Evolutionary conservation across 495 filamentous ascomycete genomes (phyloP).

Genomic region (Bacidia rubella): DNA sequence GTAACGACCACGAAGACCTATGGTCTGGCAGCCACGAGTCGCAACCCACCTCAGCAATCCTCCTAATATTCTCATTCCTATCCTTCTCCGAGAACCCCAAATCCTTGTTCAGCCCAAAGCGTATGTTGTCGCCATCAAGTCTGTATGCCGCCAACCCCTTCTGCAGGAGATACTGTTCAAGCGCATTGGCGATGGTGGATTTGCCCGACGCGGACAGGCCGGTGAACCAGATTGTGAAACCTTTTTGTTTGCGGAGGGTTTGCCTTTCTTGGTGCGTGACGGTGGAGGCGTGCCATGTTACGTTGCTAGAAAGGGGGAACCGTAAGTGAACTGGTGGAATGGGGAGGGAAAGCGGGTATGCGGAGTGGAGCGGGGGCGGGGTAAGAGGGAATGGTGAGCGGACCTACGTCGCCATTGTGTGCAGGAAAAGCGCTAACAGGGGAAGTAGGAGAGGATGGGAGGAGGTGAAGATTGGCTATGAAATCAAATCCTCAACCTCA

Average conservation of each 20-base stretch:
- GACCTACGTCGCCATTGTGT: conserved; percentile 36
- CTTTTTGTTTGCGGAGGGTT: conserved; percentile 63
- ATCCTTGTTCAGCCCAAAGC: conserved; percentile 95
- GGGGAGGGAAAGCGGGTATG: conserved; percentile 4
- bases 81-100: conserved; percentile 86
- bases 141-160: conserved; percentile 72
- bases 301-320: conserved; percentile 52
- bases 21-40: too few species aligned
- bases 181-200: conserved; percentile 86
- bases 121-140: conserved; percentile 95
- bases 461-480: not conserved
- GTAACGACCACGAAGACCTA: too few species aligned
- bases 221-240: conserved; percentile 95
- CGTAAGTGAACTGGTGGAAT: conserved; percentile 9
- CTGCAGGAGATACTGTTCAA: conserved; percentile 90
- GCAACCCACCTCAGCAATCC: conserved; percentile 65
- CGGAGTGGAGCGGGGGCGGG: not conserved
- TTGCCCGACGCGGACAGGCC: conserved; percentile 92
- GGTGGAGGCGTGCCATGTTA: conserved; percentile 90
- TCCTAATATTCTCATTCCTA: conserved; percentile 91
- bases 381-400: not conserved
- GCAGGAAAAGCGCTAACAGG: too few species aligned
- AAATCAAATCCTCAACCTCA: too few species aligned
- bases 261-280: conserved; percentile 78
- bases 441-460: not conserved